phyloP scores from a whole-genome alignment of 1,284 basidiomycete species.

The Termitomyces sp. region DNA sequence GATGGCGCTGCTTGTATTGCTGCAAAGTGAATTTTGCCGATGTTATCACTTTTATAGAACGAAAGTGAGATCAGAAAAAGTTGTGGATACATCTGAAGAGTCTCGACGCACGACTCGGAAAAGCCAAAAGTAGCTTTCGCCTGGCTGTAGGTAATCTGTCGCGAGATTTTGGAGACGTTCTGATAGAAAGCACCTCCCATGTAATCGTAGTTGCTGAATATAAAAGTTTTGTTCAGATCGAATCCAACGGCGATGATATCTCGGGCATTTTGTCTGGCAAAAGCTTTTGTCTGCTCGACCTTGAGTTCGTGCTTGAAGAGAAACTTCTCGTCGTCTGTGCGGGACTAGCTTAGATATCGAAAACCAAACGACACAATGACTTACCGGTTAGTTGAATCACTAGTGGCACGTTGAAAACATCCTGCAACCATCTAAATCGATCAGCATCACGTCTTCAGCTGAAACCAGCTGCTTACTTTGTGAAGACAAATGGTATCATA shows the following conservation, averaged over 20 bases:
- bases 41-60: conserved; percentile 72
- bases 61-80: background rate
- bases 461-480: conserved; percentile 60
- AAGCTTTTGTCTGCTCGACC: conserved; percentile 83
- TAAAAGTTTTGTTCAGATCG: conserved; percentile 91
- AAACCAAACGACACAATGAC: background rate
- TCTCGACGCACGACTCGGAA: conserved; percentile 73
- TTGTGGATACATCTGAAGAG: background rate
- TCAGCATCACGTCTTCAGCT: conserved; percentile 2
- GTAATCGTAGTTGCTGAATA: conserved; percentile 91
- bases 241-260: conserved; percentile 98
- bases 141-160: conserved; percentile 91
- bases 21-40: conserved; percentile 97
- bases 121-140: conserved; percentile 97
- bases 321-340: conserved; percentile 96
- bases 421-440: conserved; percentile 82
- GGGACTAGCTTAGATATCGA: background rate
- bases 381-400: conserved; percentile 91
- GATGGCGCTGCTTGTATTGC: conserved; percentile 96
- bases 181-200: conserved; percentile 92
- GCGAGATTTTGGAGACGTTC: conserved; percentile 90
- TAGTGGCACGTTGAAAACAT: conserved; percentile 91
- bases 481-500: conserved; percentile 96
- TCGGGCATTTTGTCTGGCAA: conserved; percentile 82
- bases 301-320: conserved; percentile 94